A percentile compares a stretch with the other conserved stretches of the same genome.
phyloP scores from a whole-genome alignment of 1,284 basidiomycete genomes.

The Irpex sp. region DNA sequence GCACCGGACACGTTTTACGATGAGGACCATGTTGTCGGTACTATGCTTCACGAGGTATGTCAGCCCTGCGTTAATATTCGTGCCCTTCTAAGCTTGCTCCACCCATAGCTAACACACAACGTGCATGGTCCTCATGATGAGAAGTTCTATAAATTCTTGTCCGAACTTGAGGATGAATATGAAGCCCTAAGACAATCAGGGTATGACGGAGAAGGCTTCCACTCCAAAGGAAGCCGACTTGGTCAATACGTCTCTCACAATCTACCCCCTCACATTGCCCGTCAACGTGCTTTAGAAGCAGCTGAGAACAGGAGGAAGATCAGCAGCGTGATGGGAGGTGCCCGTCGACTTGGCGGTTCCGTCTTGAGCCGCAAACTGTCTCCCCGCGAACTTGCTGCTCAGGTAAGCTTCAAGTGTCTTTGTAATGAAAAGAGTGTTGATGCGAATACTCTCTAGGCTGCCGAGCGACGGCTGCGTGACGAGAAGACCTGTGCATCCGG shows the following conservation, averaged over 20 bases:
- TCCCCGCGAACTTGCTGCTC: constrained; percentile 71
- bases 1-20: constrained; percentile 73
- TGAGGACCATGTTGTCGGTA: constrained; percentile 68
- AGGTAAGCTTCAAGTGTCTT: constrained; percentile 44
- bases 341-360: constrained; percentile 53
- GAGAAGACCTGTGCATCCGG: constrained; percentile 72
- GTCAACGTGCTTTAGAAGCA: constrained; percentile 65
- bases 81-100: background rate
- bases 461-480: constrained; percentile 71
- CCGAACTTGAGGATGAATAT: constrained; percentile 78
- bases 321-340: constrained; percentile 46
- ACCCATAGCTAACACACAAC: constrained; percentile 76
- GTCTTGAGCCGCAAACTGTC: constrained; percentile 39
- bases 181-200: constrained; percentile 72
- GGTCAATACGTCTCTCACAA: constrained; percentile 62
- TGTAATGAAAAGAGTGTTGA: background rate
- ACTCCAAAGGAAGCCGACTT: constrained; percentile 62
- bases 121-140: constrained; percentile 86
- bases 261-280: constrained; percentile 60
- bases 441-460: constrained; percentile 52
- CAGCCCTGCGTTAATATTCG: background rate
- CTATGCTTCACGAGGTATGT: constrained; percentile 84
- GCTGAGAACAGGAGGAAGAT: constrained; percentile 66
- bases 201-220: constrained; percentile 84
- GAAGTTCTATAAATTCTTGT: constrained; percentile 76